Evolutionary conservation across 495 filamentous ascomycete species (phyloP), one percentile per base, ranked within the genome.

Genomic region (Neurospora sp.): DNA sequence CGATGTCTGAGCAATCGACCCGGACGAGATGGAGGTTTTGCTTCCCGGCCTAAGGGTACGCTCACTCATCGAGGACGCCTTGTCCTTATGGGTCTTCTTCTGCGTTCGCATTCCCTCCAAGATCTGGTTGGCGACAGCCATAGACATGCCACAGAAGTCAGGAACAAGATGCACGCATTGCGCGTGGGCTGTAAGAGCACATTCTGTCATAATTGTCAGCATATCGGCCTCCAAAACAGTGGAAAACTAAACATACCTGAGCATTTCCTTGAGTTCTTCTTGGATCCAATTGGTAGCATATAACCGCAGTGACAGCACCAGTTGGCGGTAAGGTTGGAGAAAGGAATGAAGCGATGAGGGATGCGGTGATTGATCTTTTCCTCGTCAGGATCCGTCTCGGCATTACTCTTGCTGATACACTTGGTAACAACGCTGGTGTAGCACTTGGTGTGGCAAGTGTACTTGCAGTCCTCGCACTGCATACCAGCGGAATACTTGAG

Each of bases 261-360:
- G 83, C 96, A 99, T 82, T 93, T 94, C 76, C 94, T 90, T 74
- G 89, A 92, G 82, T 94, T 96, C 82, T 96, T 98, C 76, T 94
- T 93, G 42, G 77, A 79, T 40, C 96, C 96, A 77, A 98, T 91
- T 8, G 96, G 94, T n/a, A 99, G 87, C 75, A 99, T 92, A 82
- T 98, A 98, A 73, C 96, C 96, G 79, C 96, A 99, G 80, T 99
- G 96, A 79, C 96, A 98, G 81, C 96, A 99, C 96, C 96, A 99
- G 81, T 98, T 98, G 53, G 96, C 96, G 6, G 95, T 94, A 81
- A 98, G 91, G 78, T 98, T 98, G 42, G 94, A 93, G 79, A 97
- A 98, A 12, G 89, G 88, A 74, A 96, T 90, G 85, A 97, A 99
- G 44, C 96, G 92, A 86, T 99, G 96, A 16, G 96, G 96, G 76